phyloP scores from a whole-genome alignment of 1,284 basidiomycete genomes.

The Leccinum cinnamomeum region DNA sequence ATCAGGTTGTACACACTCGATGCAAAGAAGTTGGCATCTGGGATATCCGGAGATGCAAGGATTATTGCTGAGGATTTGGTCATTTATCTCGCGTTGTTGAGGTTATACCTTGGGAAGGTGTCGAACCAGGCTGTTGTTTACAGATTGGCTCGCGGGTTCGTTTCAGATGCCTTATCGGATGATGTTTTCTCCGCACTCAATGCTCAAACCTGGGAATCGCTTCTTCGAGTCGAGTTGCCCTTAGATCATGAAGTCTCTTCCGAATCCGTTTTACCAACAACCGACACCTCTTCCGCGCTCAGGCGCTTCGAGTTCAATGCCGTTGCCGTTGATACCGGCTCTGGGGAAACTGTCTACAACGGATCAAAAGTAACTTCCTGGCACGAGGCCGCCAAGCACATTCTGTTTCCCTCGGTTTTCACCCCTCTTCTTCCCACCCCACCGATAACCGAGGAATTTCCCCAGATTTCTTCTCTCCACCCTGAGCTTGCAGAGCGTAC shows the following conservation, averaged over 20 bases:
- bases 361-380: constrained; percentile 68
- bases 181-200: constrained; percentile 49
- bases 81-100: constrained; percentile 64
- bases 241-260: constrained; percentile 11
- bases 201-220: constrained; percentile 54
- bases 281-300: constrained; percentile 38
- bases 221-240: constrained; percentile 51
- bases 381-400: constrained; percentile 88
- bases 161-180: constrained; percentile 43
- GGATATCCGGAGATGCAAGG: constrained; percentile 35
- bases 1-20: constrained; percentile 64
- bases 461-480: constrained; percentile 68
- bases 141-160: constrained; percentile 47
- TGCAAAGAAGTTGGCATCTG: constrained; percentile 43
- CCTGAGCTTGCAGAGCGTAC: constrained; percentile 91
- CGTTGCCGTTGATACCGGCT: constrained; percentile 57
- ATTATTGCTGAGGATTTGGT: constrained; percentile 52
- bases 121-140: constrained; percentile 55
- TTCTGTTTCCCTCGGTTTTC: constrained; percentile 86
- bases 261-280: constrained; percentile 15
- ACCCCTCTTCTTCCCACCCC: constrained; percentile 45
- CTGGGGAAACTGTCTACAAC: constrained; percentile 56
- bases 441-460: constrained; percentile 42
- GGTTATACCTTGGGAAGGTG: constrained; percentile 65
- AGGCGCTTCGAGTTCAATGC: constrained; percentile 71